Conservation (phyloP, 1,284 basidiomycete species). For the Microbotryum lychnidis-dioicae region DNA sequence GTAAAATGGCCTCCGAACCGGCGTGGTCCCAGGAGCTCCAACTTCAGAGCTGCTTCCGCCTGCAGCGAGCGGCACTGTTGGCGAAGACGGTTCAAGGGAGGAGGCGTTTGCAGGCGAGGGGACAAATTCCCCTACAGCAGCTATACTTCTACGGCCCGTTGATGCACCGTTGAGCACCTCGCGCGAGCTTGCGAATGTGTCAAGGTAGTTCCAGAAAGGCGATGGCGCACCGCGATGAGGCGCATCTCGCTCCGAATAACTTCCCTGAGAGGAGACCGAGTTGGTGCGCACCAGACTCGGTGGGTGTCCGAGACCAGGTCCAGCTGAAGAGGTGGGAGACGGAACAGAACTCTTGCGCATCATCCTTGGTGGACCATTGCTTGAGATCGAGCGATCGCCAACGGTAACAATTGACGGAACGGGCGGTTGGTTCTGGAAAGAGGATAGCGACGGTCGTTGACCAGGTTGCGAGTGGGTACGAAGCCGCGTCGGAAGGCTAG, state of each 20-base stretch:
- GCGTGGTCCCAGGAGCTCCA: constrained; percentile 36
- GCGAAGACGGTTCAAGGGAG: no score
- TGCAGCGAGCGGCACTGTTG: no score
- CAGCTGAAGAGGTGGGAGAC: constrained; percentile 8
- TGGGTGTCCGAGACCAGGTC: neutral
- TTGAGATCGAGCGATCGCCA: neutral
- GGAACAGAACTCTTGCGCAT: constrained; percentile 14
- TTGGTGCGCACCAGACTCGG: constrained; percentile 9
- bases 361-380: neutral
- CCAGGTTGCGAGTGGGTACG: constrained; percentile 38
- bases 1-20: constrained; percentile 65
- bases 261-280: constrained; percentile 14
- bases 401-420: constrained; percentile 13
- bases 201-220: neutral
- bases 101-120: no score
- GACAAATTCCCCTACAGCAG: no score
- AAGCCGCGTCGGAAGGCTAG: constrained; percentile 22
- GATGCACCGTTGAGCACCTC: neutral
- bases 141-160: neutral
- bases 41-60: no score
- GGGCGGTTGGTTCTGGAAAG: constrained; percentile 2
- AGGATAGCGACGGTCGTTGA: constrained; percentile 32
- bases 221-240: neutral
- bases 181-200: no score
- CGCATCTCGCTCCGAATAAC: neutral